Evolutionary conservation across 441 rosid genomes (phyloP).

Genomic region (Pelargonium australe): DNA sequence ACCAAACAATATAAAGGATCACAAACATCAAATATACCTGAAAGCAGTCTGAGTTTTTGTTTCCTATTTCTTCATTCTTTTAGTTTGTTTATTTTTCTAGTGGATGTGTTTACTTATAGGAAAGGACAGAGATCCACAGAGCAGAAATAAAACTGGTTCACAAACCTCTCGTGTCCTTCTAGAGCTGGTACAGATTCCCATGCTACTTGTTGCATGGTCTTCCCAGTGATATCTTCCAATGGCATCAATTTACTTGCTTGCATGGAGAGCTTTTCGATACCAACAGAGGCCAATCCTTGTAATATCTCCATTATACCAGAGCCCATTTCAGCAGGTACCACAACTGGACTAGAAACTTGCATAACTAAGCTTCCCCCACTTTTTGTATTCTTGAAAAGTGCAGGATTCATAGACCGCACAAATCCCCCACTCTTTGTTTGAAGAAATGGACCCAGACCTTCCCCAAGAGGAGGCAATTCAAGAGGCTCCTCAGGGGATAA

Average conservation of each 20-base stretch:
- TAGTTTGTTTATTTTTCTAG: neutral
- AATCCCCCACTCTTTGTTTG: constrained; percentile 81
- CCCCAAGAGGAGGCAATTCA: constrained; percentile 67
- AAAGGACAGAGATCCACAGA: neutral
- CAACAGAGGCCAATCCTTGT: constrained; percentile 65
- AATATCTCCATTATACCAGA: constrained; percentile 64
- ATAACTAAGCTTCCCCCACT: constrained; percentile 70
- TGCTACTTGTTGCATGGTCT: constrained; percentile 75
- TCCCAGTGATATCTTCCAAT: constrained; percentile 83
- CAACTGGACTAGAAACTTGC: constrained; percentile 93
- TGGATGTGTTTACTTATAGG: neutral
- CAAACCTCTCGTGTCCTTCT: constrained; percentile 59
- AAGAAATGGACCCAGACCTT: constrained; percentile 75
- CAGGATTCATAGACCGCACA: constrained; percentile 76
- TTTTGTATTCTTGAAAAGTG: constrained; percentile 54
- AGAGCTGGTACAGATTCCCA: constrained; percentile 62
- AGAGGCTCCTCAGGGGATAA: constrained; percentile 48
- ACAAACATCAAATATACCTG: neutral
- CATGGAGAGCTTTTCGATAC: constrained; percentile 93
- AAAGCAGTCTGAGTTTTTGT: neutral
- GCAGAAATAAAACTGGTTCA: constrained; percentile 3
- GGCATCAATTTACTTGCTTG: constrained; percentile 94
- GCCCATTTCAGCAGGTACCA: constrained; percentile 97
- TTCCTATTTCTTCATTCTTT: neutral
- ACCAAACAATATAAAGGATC: neutral